Percentiles rank a stretch among this genome's conserved stretches.
Conservation (phyloP, 2,329 filamentous ascomycete species). For the Paecilomyces variotii region DNA sequence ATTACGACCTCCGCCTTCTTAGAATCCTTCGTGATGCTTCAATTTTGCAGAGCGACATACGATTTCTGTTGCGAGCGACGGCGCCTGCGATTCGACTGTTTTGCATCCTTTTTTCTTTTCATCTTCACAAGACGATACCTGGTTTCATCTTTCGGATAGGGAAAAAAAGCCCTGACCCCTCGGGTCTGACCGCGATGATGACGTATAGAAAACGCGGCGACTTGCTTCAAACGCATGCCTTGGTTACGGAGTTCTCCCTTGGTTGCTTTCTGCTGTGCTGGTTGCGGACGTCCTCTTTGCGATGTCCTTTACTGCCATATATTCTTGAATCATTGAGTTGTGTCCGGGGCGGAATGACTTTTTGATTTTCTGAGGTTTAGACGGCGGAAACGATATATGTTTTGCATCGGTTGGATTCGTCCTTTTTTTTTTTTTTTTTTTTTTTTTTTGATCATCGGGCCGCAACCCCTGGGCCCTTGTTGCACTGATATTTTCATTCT, state of each 20-base stretch:
- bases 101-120: slow-evolving; percentile 18
- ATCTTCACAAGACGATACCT: slow-evolving; percentile 24
- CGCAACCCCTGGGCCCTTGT: slow-evolving; percentile 3
- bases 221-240: slow-evolving; percentile 28
- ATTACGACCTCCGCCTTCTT: slow-evolving; percentile 28
- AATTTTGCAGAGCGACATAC: slow-evolving; percentile 15
- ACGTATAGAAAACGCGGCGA: slow-evolving; percentile 34
- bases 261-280: slow-evolving; percentile 22
- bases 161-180: slow-evolving; percentile 22
- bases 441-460: slow-evolving; percentile 13
- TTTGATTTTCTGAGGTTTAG: slow-evolving; percentile 31
- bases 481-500: slow-evolving; percentile 9
- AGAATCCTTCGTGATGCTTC: slow-evolving; percentile 12
- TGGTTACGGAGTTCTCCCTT: slow-evolving; percentile 29
- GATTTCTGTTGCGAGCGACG: slow-evolving; percentile 33
- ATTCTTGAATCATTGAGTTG: slow-evolving; percentile 20
- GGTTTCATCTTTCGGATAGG: slow-evolving; percentile 28
- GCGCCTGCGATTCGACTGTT: slow-evolving; percentile 31
- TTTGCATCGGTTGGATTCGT: slow-evolving; percentile 34
- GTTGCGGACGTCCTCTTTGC: slow-evolving; percentile 13
- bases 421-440: slow-evolving; percentile 24
- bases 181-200: slow-evolving; percentile 28
- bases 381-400: slow-evolving; percentile 39
- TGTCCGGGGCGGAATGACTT: slow-evolving; percentile 27
- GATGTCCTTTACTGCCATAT: slow-evolving; percentile 11